These are phyloP conservation scores for Gaultheria prostrata DNA, from an alignment of 148 eudicot genomes.

Conservation along the genomic window DNA sequence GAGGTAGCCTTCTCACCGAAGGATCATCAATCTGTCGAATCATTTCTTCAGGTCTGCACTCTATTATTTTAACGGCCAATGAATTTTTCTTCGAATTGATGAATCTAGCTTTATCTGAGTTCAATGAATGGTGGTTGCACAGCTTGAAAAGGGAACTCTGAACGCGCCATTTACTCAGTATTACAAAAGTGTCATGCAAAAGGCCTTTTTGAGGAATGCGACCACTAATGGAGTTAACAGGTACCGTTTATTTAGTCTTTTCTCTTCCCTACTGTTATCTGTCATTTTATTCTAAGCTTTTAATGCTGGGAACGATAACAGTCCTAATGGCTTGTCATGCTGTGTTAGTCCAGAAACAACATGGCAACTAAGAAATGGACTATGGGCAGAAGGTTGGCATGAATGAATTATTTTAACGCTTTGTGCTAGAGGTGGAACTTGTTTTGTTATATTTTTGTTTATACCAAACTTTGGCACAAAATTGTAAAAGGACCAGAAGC, in stretches of 20 bases:
- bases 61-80: slow-evolving; percentile 11
- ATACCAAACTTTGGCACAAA: no score
- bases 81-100: not conserved
- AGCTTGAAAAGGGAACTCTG: slow-evolving; percentile 59
- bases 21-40: slow-evolving; percentile 66
- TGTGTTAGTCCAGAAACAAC: not conserved
- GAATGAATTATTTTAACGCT: not conserved
- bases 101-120: slow-evolving; percentile 16
- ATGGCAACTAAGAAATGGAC: not conserved
- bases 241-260: slow-evolving; percentile 26
- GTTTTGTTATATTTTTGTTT: not conserved
- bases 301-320: not conserved
- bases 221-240: slow-evolving; percentile 30
- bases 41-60: slow-evolving; percentile 73
- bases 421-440: not conserved
- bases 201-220: slow-evolving; percentile 52
- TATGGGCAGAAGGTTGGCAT: not conserved
- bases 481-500: no score
- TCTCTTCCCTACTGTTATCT: not conserved
- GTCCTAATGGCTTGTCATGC: not conserved
- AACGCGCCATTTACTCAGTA: slow-evolving; percentile 69
- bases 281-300: not conserved
- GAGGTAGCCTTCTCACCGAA: slow-evolving; percentile 77
- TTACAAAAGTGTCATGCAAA: slow-evolving; percentile 69
- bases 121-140: slow-evolving; percentile 26